Evolutionary conservation across 1,139 yeast species (phyloP), one percentile per base, ranked within the genome.

Genomic region (Suhomyces bolitotheri): DNA sequence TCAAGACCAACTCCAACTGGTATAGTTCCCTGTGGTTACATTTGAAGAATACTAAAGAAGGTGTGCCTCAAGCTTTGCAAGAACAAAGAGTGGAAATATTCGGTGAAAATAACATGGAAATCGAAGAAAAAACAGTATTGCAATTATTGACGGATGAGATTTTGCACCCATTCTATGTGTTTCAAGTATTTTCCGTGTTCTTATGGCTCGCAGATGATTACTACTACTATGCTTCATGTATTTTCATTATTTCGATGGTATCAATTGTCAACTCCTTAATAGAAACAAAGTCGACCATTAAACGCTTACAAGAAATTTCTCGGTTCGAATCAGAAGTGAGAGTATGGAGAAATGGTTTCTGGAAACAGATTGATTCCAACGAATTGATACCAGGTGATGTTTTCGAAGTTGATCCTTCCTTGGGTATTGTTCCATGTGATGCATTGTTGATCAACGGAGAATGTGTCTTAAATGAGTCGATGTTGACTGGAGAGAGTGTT

Each of bases 401-500:
- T 1, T 86, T 82, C 56, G 98, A 94, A 61, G 78, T 94, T 22
- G 97, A 90, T 53, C 96, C 97, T 0, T 76, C 85, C 0, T 66
- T 92, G 41, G 51, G 66, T 4, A 53, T 75, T 0, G 71, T 90
- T 34, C 98, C 99, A 0, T 89, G 97, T 56, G 98, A 94, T 61
- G 85, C 96, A 1, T 62, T 94, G 12, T 66, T 92, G 32, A 63
- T 90, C 16, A 80, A 90, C 29, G 98, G 98, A 35, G 97, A 89
- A 55, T 87, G 95, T 58, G 88, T 92, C 39, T 84, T 90, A 12
- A 92, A 92, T 58, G 97, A 90, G 56, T 85, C 96, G 8, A 90
- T 90, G 95, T 73, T 90, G 21, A 92, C 97, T 0, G 99, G 99
- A 25, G 99, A 92, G 58, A 88, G 97, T 39, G 97, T 92, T 1